Conservation (phyloP, 1,284 basidiomycete species). For the Xerocomus amazonicus region DNA sequence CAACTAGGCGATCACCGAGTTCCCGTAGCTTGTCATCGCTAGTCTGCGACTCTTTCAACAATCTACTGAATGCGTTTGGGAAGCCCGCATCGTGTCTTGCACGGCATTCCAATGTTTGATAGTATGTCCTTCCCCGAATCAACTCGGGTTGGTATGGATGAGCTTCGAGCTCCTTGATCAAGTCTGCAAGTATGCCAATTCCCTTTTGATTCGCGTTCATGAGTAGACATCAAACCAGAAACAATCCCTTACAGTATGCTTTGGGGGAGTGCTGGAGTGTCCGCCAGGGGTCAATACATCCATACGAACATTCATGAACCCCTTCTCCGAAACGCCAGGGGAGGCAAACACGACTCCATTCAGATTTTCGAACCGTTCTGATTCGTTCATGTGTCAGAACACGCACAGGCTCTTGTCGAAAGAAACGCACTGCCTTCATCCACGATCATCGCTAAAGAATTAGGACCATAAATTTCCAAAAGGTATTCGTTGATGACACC, state of each 20-base stretch:
- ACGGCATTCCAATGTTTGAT: slow-evolving; percentile 26
- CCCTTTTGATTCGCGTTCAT: slow-evolving; percentile 30
- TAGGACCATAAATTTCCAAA: slow-evolving; percentile 46
- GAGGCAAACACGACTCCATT: slow-evolving; percentile 42
- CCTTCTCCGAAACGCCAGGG: slow-evolving; percentile 63
- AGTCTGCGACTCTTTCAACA: slow-evolving; percentile 27
- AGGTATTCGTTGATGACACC: slow-evolving; percentile 43
- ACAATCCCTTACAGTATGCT: slow-evolving; percentile 41
- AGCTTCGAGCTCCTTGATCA: slow-evolving; percentile 51
- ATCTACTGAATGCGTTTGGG: slow-evolving; percentile 25
- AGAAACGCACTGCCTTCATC: slow-evolving; percentile 42
- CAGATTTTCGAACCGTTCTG: slow-evolving; percentile 36
- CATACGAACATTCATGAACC: slow-evolving; percentile 55
- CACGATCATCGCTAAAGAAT: slow-evolving; percentile 55
- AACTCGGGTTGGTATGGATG: slow-evolving; percentile 42
- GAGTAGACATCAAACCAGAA: neutral
- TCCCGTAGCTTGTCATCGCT: slow-evolving; percentile 28
- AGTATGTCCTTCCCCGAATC: slow-evolving; percentile 27
- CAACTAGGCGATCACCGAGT: slow-evolving; percentile 32
- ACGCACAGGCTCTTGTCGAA: neutral
- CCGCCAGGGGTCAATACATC: slow-evolving; percentile 59
- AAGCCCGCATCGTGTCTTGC: slow-evolving; percentile 28
- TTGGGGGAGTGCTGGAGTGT: slow-evolving; percentile 63
- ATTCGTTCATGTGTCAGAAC: neutral
- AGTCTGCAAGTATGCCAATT: slow-evolving; percentile 53